Evolutionary conservation across 345 rosid genomes (phyloP).

Genomic region (Hirschfeldia incana): DNA sequence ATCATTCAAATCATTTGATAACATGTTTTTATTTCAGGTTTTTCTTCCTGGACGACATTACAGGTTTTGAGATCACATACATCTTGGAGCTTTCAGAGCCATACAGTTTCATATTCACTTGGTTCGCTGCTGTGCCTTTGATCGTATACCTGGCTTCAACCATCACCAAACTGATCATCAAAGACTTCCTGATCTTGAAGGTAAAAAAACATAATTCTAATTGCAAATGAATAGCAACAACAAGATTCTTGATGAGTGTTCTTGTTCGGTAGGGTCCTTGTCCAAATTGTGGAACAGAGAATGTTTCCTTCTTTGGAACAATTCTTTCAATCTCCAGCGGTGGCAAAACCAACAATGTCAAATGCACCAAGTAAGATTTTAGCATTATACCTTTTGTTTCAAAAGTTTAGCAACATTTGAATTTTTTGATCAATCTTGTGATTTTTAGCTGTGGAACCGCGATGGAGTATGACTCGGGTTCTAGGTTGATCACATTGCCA

Average conservation of each 20-base stretch:
- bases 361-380: conserved; percentile 80
- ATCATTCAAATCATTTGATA: conserved; percentile 2
- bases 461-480: conserved; percentile 54
- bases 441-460: conserved; percentile 69
- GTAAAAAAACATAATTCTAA: conserved; percentile 36
- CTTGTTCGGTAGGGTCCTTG: conserved; percentile 63
- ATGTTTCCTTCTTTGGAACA: conserved; percentile 84
- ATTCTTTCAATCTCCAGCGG: conserved; percentile 76
- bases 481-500: conserved; percentile 79
- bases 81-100: conserved; percentile 91
- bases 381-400: neutral
- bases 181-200: conserved; percentile 82
- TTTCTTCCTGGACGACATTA: conserved; percentile 92
- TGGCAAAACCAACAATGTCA: conserved; percentile 63
- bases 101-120: conserved; percentile 90
- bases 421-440: neutral
- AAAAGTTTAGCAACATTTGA: neutral
- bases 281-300: conserved; percentile 94
- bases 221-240: neutral
- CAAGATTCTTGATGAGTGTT: neutral
- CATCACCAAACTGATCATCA: conserved; percentile 73
- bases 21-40: conserved; percentile 50
- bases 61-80: conserved; percentile 90
- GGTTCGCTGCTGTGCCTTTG: conserved; percentile 93
- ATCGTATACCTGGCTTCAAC: conserved; percentile 64